A percentile compares a stretch with the other conserved stretches of the same genome.
phyloP scores from a whole-genome alignment of 208 protist species.

The Leishmania braziliensis region DNA sequence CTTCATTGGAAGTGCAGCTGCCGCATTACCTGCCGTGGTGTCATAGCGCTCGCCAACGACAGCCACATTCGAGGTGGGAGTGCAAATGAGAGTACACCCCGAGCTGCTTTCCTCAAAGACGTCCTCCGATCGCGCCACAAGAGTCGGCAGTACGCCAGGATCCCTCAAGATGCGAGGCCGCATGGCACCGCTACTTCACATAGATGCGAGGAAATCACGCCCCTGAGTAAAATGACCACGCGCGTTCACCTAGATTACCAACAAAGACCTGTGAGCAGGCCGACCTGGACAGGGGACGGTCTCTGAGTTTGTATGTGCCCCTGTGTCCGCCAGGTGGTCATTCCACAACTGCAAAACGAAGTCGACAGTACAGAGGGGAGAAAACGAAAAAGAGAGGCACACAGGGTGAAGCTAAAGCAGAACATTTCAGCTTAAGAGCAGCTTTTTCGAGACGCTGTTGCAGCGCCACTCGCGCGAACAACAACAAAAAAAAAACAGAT shows the following conservation, averaged over 20 bases:
- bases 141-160: not conserved
- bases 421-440: not conserved
- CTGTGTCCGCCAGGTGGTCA: not conserved
- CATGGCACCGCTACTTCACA: not conserved
- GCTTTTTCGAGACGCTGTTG: not conserved
- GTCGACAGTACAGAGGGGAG: not conserved
- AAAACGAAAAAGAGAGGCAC: slow-evolving; percentile 4
- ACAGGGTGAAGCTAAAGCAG: not conserved
- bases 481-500: not conserved
- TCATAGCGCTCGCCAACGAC: slow-evolving; percentile 1
- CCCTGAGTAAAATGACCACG: not conserved
- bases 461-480: not conserved
- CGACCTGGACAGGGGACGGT: not conserved
- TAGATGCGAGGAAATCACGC: not conserved
- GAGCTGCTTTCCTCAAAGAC: slow-evolving; percentile 1
- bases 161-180: not conserved
- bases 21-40: not conserved
- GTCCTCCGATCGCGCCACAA: not conserved
- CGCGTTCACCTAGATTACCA: not conserved
- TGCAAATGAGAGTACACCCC: not conserved
- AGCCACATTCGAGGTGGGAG: not conserved
- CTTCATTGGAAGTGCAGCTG: not conserved
- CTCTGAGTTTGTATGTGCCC: not conserved
- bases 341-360: not conserved
- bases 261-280: not conserved